Evolutionary conservation across 2,329 filamentous ascomycete genomes (phyloP).

Genomic region (Ceratocystis huliohia): DNA sequence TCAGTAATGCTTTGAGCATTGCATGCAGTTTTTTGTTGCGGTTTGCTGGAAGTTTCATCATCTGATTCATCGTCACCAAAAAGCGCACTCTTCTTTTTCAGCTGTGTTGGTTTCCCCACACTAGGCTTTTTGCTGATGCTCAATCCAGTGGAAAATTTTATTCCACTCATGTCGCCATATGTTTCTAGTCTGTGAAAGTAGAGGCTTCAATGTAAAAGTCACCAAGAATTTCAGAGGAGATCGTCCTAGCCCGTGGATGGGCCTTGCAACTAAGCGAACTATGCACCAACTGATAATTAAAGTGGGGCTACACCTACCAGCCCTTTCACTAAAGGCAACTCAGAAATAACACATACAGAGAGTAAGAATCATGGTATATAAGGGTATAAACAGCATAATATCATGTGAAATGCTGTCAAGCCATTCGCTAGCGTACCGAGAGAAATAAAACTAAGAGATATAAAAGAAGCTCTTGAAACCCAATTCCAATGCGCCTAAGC

Average conservation of each 20-base stretch:
- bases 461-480: constrained; percentile 9
- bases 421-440: constrained; percentile 4
- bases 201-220: neutral
- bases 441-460: neutral
- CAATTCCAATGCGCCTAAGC: constrained; percentile 14
- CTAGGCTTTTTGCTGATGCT: constrained; percentile 47
- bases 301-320: neutral
- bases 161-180: constrained; percentile 34
- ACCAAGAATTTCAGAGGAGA: neutral
- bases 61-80: constrained; percentile 50
- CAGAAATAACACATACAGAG: neutral
- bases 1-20: constrained; percentile 45
- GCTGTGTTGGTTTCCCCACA: constrained; percentile 36
- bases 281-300: neutral
- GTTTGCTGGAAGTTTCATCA: constrained; percentile 32
- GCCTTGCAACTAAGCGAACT: neutral
- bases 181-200: neutral
- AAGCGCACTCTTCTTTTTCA: constrained; percentile 42
- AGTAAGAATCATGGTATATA: constrained; percentile 17
- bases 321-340: neutral
- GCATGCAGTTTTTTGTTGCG: constrained; percentile 35
- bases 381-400: constrained; percentile 16
- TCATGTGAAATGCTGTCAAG: constrained; percentile 12
- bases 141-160: constrained; percentile 42
- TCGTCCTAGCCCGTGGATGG: neutral